Conservation (phyloP, 148 eudicot genomes). For the Silene conica region DNA sequence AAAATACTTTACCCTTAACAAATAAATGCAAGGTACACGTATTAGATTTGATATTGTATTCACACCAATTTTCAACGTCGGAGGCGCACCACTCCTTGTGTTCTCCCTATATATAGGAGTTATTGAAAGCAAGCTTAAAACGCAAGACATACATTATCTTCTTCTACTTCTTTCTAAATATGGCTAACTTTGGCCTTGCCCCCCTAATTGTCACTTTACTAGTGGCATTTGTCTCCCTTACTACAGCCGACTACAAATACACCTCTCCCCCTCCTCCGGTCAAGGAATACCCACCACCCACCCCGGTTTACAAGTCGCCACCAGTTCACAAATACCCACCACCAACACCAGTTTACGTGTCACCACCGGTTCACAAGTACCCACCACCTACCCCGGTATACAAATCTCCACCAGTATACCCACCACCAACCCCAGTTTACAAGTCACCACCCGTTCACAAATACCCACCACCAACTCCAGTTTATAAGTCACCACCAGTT, state of each 20-base stretch:
- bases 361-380: slow-evolving; percentile 17
- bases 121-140: not conserved
- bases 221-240: slow-evolving; percentile 35
- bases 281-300: slow-evolving; percentile 24
- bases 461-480: slow-evolving; percentile 12
- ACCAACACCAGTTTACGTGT: slow-evolving; percentile 16
- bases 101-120: slow-evolving; percentile 4
- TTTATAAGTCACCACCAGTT: slow-evolving; percentile 11
- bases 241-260: slow-evolving; percentile 36
- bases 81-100: not conserved
- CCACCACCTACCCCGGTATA: slow-evolving; percentile 22
- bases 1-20: not conserved
- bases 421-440: slow-evolving; percentile 18
- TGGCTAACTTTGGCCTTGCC: slow-evolving; percentile 27
- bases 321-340: slow-evolving; percentile 10
- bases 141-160: not conserved
- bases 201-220: slow-evolving; percentile 37
- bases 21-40: not conserved
- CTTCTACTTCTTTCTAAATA: not conserved
- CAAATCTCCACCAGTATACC: slow-evolving; percentile 20
- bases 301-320: slow-evolving; percentile 11
- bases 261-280: slow-evolving; percentile 36
- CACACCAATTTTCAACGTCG: not conserved
- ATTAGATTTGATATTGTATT: not conserved
- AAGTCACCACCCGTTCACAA: slow-evolving; percentile 21